Base-by-base conservation (phyloP, 495 filamentous ascomycete genomes). In the Daldinia childiae region DNA sequence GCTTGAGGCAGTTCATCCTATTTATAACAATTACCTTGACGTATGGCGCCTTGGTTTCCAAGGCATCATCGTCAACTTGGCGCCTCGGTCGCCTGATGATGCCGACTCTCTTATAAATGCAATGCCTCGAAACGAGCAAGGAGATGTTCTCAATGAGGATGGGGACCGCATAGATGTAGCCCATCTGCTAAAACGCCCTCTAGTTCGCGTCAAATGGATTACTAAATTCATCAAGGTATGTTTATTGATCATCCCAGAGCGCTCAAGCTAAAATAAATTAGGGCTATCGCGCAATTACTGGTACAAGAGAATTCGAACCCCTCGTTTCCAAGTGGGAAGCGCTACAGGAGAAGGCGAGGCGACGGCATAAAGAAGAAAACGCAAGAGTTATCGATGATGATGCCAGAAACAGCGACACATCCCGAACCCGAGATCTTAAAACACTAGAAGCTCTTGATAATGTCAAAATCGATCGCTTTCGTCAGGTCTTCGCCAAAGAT, bases 21-120 rank as follows among this genome's bases (percentile, higher is more conserved):
- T 95, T 11, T 99, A 99, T 77, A 84, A 89, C 39, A 90, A 95
- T 68, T 99, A 98, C 77, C 85, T 99, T 24, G 88, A 88, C 65
- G 90, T 92, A 39, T 99, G 95, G 95, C 86, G 95, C 54, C 86
- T 97, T 61, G 95, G 95, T 4, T 99, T 99, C 80, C 91, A 97
- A 73, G 95, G 96, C 79, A 90, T 98, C 21, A 91, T 98, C 61
- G 92, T 99, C 73, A 97, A 95, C 73, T 86, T 99, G 27, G 94
- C 93, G 9, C 91, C 94, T 8, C 86, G 86, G 17, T 84, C 86
- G 41, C 69, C 74, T 67, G 74, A 87, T 80, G 79, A 85, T 75
- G 63, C 85, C 78, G 72, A 89, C 82, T 69, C 90, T 2, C 82
- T 91, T 30, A 84, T 92, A 68, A 87, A 91, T 74, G 89, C 90